Evolutionary conservation across 2,329 filamentous ascomycete species (phyloP).

Genomic region (Westerdykella aurantiaca): DNA sequence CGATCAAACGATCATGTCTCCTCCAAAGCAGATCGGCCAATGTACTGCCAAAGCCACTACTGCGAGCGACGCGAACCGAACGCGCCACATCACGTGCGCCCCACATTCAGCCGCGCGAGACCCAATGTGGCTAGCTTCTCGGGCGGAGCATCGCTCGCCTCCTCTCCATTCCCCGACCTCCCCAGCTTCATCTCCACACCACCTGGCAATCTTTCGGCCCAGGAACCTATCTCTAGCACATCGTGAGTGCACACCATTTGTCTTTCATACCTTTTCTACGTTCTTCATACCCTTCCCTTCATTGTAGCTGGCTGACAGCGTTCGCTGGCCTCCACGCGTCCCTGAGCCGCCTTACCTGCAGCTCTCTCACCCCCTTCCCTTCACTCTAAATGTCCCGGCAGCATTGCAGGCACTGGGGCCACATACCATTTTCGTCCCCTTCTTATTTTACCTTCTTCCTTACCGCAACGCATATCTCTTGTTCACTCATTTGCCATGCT

Average conservation of each 20-base stretch:
- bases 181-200: constrained; percentile 7
- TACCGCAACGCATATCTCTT: constrained; percentile 23
- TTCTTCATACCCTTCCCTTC: constrained; percentile 17
- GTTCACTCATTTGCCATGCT: constrained; percentile 30
- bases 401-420: constrained; percentile 27
- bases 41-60: no score
- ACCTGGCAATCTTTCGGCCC: constrained; percentile 16
- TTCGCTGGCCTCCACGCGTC: background rate
- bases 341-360: constrained; percentile 22
- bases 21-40: no score
- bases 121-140: background rate
- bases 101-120: background rate
- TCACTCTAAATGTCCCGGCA: constrained; percentile 28
- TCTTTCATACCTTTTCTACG: constrained; percentile 6
- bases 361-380: constrained; percentile 23
- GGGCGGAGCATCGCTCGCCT: constrained; percentile 4
- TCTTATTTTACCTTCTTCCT: constrained; percentile 23
- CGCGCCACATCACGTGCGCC: background rate
- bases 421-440: constrained; percentile 23
- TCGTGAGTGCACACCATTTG: constrained; percentile 31
- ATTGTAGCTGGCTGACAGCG: constrained; percentile 15
- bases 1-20: no score
- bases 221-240: constrained; percentile 25
- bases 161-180: constrained; percentile 15
- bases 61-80: no score